Evolutionary conservation across 83 land plant species (phyloP), one percentile per base, ranked within the genome.

Genomic region (Diphasiastrum complanatum): DNA sequence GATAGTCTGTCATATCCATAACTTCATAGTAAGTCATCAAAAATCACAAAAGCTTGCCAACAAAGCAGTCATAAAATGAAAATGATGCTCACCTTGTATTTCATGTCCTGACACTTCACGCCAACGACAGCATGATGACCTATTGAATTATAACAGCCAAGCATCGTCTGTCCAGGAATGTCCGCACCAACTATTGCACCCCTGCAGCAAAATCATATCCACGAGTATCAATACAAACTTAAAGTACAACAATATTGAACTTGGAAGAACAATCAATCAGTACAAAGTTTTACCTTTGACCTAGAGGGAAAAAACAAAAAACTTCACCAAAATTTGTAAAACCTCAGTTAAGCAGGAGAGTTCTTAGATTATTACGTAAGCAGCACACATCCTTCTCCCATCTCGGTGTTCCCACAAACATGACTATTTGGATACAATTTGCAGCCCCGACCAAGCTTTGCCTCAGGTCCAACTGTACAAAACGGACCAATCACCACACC

Each of bases 121-220:
- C 97, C 97, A 69, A 91, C 87, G 14, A 84, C 95, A 35, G 95
- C 89, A 82, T 91, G 68, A 61, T 84, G 70, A 6, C 97, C 97
- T 56, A 91, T 82, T 5, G 66, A 52, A 52, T 91, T 91, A 33
- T 87, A 74, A 29, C 62, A 63, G 43, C 97, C 97, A n/a, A 91
- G 60, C 0, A 78, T 51, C 5, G 95, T 91, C 23, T 64, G 45
- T 2, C 95, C 97, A 20, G 95, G 87, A 67, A 82, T 62, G 68
- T 91, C 89, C 32, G 85, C 81, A 35, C 97, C 97, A 72, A 87
- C 78, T 58, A 91, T 64, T 60, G 97, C 95, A 62, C 97, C 97
- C 78, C 97, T 91, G 82, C 64, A n/a, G n/a, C 71, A 51, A 31
- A 67, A 5, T 20, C 52, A 12, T 18, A 11, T 12, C n/a, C 16